Conservation (phyloP, 176 grass and related monocot species). For the Carex scoparia region DNA sequence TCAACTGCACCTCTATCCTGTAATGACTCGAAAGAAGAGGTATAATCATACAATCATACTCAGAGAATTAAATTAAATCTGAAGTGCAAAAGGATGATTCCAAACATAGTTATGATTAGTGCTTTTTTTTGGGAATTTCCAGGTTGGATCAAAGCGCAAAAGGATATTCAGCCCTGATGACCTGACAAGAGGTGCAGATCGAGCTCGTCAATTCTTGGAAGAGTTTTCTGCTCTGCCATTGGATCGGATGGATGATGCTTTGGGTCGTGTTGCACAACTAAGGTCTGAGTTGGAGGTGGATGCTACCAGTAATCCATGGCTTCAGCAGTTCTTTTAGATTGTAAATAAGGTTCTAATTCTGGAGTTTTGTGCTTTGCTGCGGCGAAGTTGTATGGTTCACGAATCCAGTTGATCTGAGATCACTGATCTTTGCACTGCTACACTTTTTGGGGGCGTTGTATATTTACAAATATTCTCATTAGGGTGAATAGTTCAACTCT, state of each 20-base stretch:
- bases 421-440: neutral
- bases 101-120: neutral
- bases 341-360: neutral
- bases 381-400: neutral
- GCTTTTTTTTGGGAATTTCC: neutral
- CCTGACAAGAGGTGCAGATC: conserved; percentile 60
- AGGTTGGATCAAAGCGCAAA: conserved; percentile 78
- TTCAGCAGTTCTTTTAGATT: conserved; percentile 74
- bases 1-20: conserved; percentile 36
- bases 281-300: conserved; percentile 66
- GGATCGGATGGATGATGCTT: conserved; percentile 54
- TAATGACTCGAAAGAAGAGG: conserved; percentile 58
- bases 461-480: neutral
- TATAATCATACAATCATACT: conserved; percentile 25
- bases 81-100: neutral
- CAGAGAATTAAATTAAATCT: neutral
- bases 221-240: conserved; percentile 56
- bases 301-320: conserved; percentile 63
- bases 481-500: too few species aligned
- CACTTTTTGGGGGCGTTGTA: neutral
- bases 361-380: neutral
- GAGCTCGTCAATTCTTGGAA: conserved; percentile 62
- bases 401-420: neutral
- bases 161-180: conserved; percentile 63
- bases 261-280: conserved; percentile 42